Percentiles rank a stretch among this genome's conserved stretches.
These are phyloP conservation scores for Diaporthe vexans DNA, from an alignment of 2,329 filamentous ascomycete species.

Conservation along the genomic window DNA sequence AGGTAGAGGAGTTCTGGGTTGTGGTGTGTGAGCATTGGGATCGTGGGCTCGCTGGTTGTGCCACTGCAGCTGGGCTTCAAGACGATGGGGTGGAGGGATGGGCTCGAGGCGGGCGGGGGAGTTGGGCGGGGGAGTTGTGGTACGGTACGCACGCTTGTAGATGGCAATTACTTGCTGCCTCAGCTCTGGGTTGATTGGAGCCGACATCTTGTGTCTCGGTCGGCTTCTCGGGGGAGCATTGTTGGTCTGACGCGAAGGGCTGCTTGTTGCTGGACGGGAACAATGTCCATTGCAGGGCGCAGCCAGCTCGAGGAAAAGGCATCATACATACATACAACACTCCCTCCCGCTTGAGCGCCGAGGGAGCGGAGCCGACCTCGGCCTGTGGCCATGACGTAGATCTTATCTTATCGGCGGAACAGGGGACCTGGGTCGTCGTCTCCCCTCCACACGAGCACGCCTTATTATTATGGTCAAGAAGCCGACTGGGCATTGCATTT, in stretches of 20 bases:
- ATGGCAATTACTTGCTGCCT: constrained; percentile 85
- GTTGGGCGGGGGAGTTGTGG: not conserved
- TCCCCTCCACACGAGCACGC: not conserved
- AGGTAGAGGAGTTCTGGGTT: constrained; percentile 83
- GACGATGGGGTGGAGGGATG: not conserved
- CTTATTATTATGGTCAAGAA: not conserved
- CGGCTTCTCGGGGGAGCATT: not conserved
- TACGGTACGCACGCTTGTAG: constrained; percentile 79
- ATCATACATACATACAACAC: not conserved
- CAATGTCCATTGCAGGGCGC: not conserved
- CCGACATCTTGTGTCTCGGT: constrained; percentile 45
- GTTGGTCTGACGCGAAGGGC: not conserved
- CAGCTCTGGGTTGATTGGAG: constrained; percentile 67
- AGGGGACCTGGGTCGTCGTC: not conserved
- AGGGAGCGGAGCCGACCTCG: constrained; percentile 37
- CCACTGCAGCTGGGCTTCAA: not conserved
- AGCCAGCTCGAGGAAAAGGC: not conserved
- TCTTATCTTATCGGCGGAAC: constrained; percentile 36
- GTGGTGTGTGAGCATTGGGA: not conserved
- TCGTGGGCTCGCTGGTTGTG: not conserved
- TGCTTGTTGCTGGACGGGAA: not conserved
- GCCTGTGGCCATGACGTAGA: constrained; percentile 44
- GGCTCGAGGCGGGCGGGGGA: not conserved
- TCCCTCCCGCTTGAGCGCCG: too few relatives aligned
- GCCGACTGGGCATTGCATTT: not conserved